A percentile compares a stretch with the other conserved stretches of the same genome.
Conservation (phyloP, 129 eudicot genomes). For the Ambrosia artemisiifolia region DNA sequence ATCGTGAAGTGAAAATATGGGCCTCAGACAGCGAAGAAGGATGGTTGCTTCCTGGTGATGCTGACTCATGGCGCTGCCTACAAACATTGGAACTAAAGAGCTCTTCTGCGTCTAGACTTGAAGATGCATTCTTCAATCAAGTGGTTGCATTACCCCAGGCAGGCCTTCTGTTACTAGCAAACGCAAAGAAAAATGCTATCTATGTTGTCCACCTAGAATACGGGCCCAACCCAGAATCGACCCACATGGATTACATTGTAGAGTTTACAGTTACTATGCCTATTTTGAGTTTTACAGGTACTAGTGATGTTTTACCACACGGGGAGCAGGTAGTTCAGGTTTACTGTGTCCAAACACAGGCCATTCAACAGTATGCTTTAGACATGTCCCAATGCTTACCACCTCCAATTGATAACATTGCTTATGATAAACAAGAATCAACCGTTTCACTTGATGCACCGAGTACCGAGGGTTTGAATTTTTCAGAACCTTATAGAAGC, state of each 20-base stretch:
- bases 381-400: conserved; percentile 89
- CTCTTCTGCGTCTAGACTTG: conserved; percentile 55
- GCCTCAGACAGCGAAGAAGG: conserved; percentile 95
- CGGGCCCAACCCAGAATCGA: conserved; percentile 78
- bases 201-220: conserved; percentile 88
- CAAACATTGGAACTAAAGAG: conserved; percentile 86
- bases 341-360: conserved; percentile 98
- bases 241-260: conserved; percentile 91
- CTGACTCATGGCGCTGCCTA: conserved; percentile 89
- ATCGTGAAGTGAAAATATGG: conserved; percentile 91
- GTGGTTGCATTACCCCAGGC: conserved; percentile 82
- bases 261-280: conserved; percentile 99
- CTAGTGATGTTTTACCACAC: conserved; percentile 71
- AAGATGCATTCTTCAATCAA: conserved; percentile 94
- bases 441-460: conserved; percentile 46
- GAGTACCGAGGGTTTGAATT: conserved; percentile 8
- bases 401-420: conserved; percentile 57
- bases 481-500: conserved; percentile 47
- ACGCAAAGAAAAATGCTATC: conserved; percentile 93
- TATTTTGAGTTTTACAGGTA: conserved; percentile 88
- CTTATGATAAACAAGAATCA: conserved; percentile 64
- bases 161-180: conserved; percentile 88
- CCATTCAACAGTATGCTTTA: conserved; percentile 97
- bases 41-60: conserved; percentile 94
- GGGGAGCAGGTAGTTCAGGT: conserved; percentile 89